These are phyloP conservation scores for Pichia kudriavzevii DNA, from an alignment of 1,139 yeast species.

Conservation along the genomic window DNA sequence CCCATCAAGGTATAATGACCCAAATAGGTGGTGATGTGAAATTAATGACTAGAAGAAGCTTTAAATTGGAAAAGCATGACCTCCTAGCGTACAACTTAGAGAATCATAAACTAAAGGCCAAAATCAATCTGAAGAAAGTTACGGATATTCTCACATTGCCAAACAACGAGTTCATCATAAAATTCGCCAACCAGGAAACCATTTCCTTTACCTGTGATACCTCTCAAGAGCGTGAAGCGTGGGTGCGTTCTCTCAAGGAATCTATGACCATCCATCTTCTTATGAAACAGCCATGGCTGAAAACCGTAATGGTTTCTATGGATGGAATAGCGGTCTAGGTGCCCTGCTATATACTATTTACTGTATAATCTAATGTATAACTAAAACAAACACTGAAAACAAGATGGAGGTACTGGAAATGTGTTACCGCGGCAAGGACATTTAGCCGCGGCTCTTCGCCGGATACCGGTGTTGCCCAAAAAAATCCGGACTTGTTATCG, in stretches of 20 bases:
- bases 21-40: conserved; percentile 79
- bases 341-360: too few species aligned
- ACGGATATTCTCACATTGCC: too few species aligned
- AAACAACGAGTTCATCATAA: conserved; percentile 57
- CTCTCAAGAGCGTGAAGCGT: conserved; percentile 42
- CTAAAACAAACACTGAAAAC: too few species aligned
- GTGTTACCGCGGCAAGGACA: conserved; percentile 2
- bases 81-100: conserved; percentile 60
- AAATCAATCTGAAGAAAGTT: conserved; percentile 57
- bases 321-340: too few species aligned
- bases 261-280: conserved; percentile 46
- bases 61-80: conserved; percentile 52
- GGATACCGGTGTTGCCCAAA: too few species aligned
- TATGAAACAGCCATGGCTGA: conserved; percentile 68
- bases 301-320: conserved; percentile 24
- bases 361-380: too few species aligned
- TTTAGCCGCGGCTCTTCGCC: too few species aligned
- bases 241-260: conserved; percentile 50
- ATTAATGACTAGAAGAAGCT: conserved; percentile 54
- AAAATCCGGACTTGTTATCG: too few species aligned
- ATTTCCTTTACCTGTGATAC: conserved; percentile 67
- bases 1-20: conserved; percentile 54
- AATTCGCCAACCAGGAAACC: conserved; percentile 60
- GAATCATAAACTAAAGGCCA: conserved; percentile 55
- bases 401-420: too few species aligned